These are phyloP conservation scores for Candida insectalens DNA, from an alignment of 805 yeast genomes.

Conservation along the genomic window DNA sequence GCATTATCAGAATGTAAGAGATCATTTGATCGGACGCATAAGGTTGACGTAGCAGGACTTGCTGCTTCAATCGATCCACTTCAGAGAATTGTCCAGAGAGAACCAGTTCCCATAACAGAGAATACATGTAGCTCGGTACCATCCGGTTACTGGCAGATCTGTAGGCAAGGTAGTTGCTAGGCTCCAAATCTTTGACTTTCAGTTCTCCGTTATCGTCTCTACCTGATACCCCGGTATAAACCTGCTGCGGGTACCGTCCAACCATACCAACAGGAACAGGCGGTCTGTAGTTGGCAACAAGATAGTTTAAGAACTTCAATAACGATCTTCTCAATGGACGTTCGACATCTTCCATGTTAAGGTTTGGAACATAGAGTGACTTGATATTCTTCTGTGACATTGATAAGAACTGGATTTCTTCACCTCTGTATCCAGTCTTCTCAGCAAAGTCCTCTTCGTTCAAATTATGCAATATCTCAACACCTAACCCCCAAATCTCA, in stretches of 20 bases:
- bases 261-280: not conserved
- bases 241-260: conserved; percentile 1
- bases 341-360: not conserved
- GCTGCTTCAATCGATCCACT: conserved; percentile 27
- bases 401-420: not conserved
- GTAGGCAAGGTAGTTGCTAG: conserved; percentile 1
- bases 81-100: conserved; percentile 25
- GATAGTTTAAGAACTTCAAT: not conserved
- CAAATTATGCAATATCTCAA: conserved; percentile 35
- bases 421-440: not conserved
- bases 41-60: conserved; percentile 32
- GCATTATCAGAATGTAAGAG: conserved; percentile 23
- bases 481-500: conserved; percentile 55
- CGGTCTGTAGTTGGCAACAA: not conserved
- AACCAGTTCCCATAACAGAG: conserved; percentile 33
- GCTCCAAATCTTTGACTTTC: not conserved
- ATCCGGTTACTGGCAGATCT: conserved; percentile 27
- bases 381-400: too few relatives aligned
- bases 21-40: conserved; percentile 31
- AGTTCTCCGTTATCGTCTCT: not conserved
- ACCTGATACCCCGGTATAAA: not conserved
- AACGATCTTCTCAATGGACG: not conserved
- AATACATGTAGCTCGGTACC: conserved; percentile 31
- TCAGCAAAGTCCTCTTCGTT: conserved; percentile 8
- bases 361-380: not conserved